phyloP scores from a whole-genome alignment of 352 stramenopile species.

The Globisporangium cylindrosporum region DNA sequence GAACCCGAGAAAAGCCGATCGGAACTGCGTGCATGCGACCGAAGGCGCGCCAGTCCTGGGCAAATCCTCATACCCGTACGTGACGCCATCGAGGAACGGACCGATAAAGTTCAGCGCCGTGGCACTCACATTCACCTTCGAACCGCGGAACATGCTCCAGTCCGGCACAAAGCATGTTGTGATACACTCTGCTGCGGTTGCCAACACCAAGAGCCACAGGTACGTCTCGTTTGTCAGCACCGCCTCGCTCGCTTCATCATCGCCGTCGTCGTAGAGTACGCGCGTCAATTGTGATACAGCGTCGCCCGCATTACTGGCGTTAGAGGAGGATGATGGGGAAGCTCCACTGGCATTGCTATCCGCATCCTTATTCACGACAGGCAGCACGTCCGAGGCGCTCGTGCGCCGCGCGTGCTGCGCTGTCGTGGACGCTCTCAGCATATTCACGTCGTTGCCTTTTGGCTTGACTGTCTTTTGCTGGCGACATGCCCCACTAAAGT shows the following conservation, averaged over 20 bases:
- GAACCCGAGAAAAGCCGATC: conserved; percentile 75
- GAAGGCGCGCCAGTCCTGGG: conserved; percentile 28
- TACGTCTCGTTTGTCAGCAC: conserved; percentile 47
- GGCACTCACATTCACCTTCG: conserved; percentile 55
- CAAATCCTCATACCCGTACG: conserved; percentile 55
- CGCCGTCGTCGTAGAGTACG: conserved; percentile 11
- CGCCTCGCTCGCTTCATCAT: conserved; percentile 27
- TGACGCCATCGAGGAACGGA: conserved; percentile 70
- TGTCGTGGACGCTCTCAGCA: conserved; percentile 13
- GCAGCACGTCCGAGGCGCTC: conserved; percentile 11
- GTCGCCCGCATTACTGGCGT: not conserved
- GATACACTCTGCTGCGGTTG: conserved; percentile 67
- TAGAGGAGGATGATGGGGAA: not conserved
- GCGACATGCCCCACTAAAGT: not conserved
- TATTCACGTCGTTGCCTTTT: not conserved
- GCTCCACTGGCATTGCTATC: not conserved
- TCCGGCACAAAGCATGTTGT: conserved; percentile 75
- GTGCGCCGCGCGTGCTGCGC: conserved; percentile 5
- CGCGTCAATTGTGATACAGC: not conserved
- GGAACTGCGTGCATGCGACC: conserved; percentile 60
- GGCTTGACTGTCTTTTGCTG: not conserved
- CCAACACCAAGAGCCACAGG: conserved; percentile 69
- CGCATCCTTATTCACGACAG: conserved; percentile 6
- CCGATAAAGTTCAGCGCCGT: conserved; percentile 74
- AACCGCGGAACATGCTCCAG: conserved; percentile 33